Evolutionary conservation across 768 basidiomycete species (phyloP).

Genomic region (Glaciozyma martinii): DNA sequence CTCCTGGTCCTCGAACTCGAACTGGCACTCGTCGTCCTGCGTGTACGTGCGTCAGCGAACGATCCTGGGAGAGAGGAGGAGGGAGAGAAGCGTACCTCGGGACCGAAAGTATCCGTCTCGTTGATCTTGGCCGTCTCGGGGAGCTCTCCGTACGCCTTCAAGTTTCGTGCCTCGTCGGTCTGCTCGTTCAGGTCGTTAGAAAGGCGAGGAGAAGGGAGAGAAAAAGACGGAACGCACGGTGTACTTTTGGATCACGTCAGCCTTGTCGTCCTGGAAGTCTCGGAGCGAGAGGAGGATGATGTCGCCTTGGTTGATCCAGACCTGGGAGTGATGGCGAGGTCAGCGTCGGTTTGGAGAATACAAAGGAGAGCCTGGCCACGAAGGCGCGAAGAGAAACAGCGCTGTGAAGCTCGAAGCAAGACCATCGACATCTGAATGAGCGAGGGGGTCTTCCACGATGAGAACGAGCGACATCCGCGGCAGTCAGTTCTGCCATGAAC

Average conservation of each 20-base stretch:
- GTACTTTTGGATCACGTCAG: constrained; percentile 98
- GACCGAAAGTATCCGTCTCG: constrained; percentile 44
- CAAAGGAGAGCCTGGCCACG: no score
- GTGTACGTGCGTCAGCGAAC: not conserved
- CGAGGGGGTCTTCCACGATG: no score
- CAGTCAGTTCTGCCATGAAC: no score
- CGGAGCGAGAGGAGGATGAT: constrained; percentile 89
- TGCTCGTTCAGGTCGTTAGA: not conserved
- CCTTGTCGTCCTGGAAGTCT: constrained; percentile 98
- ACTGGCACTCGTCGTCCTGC: constrained; percentile 37
- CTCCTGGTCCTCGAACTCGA: constrained; percentile 41
- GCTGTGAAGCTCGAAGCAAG: no score
- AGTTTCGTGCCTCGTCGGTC: constrained; percentile 66
- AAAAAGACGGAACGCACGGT: constrained; percentile 47
- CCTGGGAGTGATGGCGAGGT: constrained; percentile 46
- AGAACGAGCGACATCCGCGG: no score
- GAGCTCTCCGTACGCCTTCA: constrained; percentile 96
- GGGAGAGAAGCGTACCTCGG: constrained; percentile 15
- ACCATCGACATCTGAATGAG: no score
- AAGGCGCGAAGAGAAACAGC: no score
- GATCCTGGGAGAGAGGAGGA: not conserved
- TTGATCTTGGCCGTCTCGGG: constrained; percentile 60
- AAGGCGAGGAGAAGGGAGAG: constrained; percentile 35
- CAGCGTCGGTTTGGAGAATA: not conserved
- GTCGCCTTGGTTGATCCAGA: constrained; percentile 99